Base-by-base conservation (phyloP, 345 rosid species). In the Aquilaria malaccensis region DNA sequence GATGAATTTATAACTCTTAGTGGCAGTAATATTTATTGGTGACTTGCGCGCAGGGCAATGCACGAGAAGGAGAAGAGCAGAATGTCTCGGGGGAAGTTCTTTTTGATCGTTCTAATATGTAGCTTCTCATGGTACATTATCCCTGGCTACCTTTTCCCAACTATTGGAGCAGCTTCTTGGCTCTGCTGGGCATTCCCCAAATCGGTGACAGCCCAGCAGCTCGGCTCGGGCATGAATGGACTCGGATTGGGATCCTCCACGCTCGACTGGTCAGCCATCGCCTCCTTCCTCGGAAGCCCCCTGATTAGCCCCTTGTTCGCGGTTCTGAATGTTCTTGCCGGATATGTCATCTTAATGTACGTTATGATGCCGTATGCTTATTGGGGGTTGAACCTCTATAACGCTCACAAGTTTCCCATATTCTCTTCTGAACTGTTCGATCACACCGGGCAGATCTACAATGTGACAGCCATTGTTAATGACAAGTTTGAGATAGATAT, bases 21-120 rank as follows among this genome's bases (percentile, higher is more conserved):
- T 5, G 7, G 43, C 43, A 37, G 43, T 9, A 4, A 37, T 4
- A 1, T 3, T 1, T 9, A 2, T 45, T 66, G 45, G 31, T 5
- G 43, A 46, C 14, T 52, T 30, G 4, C 22, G 22, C 22, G 22
- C 73, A 79, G 86, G 62, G 89, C 85, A 33, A 60, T 84, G 67
- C 89, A 81, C 43, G 86, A 81, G 76, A 81, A 79, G 67, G 83
- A 79, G 49, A 50, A 7, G 0, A 47, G 12, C 0, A 71, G 83
- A 6, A 81, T 81, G 89, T 79, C 86, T 0, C 47, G 81, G 58
- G 86, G 81, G 31, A 84, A 84, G 62, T 84, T 81, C 84, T 84
- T 84, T 73, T 69, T 80, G 77, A 79, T 84, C 51, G 81, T 83
- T 3, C 74, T 81, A 15, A 47, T 81, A 14, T 79, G 86, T 72